These are phyloP conservation scores for Trifolium subterraneum DNA, from an alignment of 306 rosid species.

Conservation along the genomic window DNA sequence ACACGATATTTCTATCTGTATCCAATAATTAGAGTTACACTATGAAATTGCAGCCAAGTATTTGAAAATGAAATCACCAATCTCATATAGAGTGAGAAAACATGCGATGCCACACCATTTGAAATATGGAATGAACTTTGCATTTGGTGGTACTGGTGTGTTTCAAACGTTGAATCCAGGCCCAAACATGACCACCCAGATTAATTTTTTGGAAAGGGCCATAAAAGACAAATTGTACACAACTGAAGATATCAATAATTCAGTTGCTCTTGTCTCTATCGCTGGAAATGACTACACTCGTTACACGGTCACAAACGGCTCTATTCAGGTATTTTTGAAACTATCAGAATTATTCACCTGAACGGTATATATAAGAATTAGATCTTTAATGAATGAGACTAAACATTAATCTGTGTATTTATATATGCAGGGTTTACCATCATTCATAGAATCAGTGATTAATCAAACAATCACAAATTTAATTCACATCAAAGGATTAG, in stretches of 20 bases:
- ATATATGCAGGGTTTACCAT: constrained; percentile 53
- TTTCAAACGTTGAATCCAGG: constrained; percentile 57
- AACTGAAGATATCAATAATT: constrained; percentile 48
- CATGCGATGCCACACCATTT: constrained; percentile 35
- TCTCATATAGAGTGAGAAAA: constrained; percentile 68
- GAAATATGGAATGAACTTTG: constrained; percentile 86
- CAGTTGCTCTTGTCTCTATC: constrained; percentile 71
- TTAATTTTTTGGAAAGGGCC: constrained; percentile 54
- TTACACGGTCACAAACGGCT: constrained; percentile 50
- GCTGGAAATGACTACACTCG: constrained; percentile 79
- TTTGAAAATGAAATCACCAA: constrained; percentile 74
- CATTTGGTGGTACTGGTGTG: constrained; percentile 85
- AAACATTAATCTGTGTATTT: background rate
- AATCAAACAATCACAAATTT: constrained; percentile 57
- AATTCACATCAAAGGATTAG: constrained; percentile 62
- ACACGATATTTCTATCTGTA: no score
- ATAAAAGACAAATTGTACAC: constrained; percentile 47
- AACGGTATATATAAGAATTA: no score
- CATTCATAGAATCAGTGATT: constrained; percentile 62
- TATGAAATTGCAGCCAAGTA: constrained; percentile 61
- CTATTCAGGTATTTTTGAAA: constrained; percentile 55
- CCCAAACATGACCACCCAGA: constrained; percentile 90
- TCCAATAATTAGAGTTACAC: background rate
- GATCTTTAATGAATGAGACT: background rate
- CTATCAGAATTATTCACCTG: no score